Conservation (phyloP, 2,329 filamentous ascomycete species). For the Gnomoniopsis smithogilvyi region DNA sequence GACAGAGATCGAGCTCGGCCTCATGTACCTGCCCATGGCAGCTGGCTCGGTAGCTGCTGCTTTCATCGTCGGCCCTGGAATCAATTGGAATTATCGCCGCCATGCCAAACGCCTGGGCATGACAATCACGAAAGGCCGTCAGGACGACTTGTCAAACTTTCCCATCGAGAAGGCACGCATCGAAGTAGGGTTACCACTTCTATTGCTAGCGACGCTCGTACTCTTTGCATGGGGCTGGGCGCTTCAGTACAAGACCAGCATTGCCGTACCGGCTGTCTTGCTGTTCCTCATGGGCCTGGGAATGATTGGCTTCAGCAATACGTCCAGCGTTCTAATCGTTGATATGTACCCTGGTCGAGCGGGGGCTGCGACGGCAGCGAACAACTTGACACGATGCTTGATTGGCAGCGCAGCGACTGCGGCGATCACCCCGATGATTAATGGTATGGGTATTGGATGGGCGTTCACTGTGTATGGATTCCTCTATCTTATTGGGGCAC, state of each 20-base stretch:
- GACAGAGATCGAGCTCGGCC: slow-evolving; percentile 50
- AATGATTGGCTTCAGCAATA: slow-evolving; percentile 53
- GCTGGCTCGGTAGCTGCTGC: slow-evolving; percentile 46
- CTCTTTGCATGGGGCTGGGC: slow-evolving; percentile 53
- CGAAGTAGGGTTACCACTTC: slow-evolving; percentile 46
- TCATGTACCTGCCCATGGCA: slow-evolving; percentile 51
- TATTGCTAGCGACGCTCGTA: slow-evolving; percentile 45
- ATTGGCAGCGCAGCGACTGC: slow-evolving; percentile 52
- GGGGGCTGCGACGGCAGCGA: slow-evolving; percentile 52
- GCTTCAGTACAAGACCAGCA: slow-evolving; percentile 35
- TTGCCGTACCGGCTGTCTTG: slow-evolving; percentile 45
- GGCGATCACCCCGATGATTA: slow-evolving; percentile 49
- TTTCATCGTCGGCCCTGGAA: slow-evolving; percentile 46
- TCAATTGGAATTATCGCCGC: slow-evolving; percentile 67
- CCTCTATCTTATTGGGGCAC: slow-evolving; percentile 37
- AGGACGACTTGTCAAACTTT: slow-evolving; percentile 45
- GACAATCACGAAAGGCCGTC: slow-evolving; percentile 48
- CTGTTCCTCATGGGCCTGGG: slow-evolving; percentile 44
- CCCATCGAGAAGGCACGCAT: slow-evolving; percentile 50
- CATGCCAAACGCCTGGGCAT: slow-evolving; percentile 53
- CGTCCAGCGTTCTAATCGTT: slow-evolving; percentile 49
- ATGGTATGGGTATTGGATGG: slow-evolving; percentile 48
- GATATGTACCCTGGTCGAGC: slow-evolving; percentile 53
- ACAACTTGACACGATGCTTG: slow-evolving; percentile 54
- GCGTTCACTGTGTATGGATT: slow-evolving; percentile 46